A percentile compares a stretch with the other conserved stretches of the same genome.
Conservation (phyloP, 768 basidiomycete genomes). For the Boletus rubroflammeus region DNA sequence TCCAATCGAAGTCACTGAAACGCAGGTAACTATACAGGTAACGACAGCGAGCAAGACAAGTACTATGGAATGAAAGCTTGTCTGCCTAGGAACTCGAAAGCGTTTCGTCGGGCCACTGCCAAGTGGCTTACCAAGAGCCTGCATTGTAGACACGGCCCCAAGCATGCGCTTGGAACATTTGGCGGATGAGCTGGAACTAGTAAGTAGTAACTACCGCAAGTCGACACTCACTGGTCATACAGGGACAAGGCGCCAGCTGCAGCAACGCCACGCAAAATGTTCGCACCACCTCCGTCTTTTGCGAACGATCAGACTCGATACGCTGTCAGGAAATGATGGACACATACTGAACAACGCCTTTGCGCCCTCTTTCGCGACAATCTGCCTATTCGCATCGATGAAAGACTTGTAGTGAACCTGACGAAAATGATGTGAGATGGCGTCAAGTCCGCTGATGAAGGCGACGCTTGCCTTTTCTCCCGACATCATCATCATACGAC, state of each 20-base stretch:
- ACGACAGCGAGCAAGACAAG: background rate
- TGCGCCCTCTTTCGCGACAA: constrained; percentile 39
- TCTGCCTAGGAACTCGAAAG: background rate
- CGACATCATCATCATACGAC: constrained; percentile 48
- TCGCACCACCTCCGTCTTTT: constrained; percentile 59
- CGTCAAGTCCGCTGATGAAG: background rate
- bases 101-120: background rate
- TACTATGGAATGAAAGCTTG: background rate
- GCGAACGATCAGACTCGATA: background rate
- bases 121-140: constrained; percentile 28
- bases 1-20: background rate
- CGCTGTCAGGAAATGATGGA: background rate
- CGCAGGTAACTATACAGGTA: background rate
- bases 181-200: background rate
- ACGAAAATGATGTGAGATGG: background rate
- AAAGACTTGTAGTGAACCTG: constrained; percentile 39
- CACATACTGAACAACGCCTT: constrained; percentile 37
- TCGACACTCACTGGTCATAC: constrained; percentile 49
- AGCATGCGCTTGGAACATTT: constrained; percentile 46
- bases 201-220: background rate
- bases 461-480: constrained; percentile 29
- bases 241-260: constrained; percentile 54
- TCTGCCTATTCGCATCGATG: constrained; percentile 38
- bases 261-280: constrained; percentile 51
- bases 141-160: constrained; percentile 58